Conservation (phyloP, 352 stramenopile genomes). For the Globisporangium nodosum region DNA sequence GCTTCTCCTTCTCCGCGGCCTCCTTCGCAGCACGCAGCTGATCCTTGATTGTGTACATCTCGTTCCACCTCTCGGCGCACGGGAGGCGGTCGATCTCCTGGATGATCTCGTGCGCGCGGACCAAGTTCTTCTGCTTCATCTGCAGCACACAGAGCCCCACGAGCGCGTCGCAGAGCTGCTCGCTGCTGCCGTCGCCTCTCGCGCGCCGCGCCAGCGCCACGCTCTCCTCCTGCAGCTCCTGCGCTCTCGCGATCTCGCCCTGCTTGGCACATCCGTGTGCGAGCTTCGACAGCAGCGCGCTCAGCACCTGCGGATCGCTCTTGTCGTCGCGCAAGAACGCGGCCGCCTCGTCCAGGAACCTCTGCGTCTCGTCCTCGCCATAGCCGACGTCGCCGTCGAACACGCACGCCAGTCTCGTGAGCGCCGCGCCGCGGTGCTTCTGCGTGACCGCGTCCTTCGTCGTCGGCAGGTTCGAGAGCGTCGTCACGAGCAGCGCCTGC, state of each 20-base stretch:
- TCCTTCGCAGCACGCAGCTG: slow-evolving; percentile 21
- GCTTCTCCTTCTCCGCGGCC: slow-evolving; percentile 1
- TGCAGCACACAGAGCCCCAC: slow-evolving; percentile 53
- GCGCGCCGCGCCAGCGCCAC: slow-evolving; percentile 16
- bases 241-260: slow-evolving; percentile 22
- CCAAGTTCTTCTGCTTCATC: slow-evolving; percentile 34
- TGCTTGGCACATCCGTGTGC: slow-evolving; percentile 22
- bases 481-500: slow-evolving; percentile 26
- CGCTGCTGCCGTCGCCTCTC: slow-evolving; percentile 9
- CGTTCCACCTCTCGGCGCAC: slow-evolving; percentile 18
- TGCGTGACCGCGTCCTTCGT: slow-evolving; percentile 9
- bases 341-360: slow-evolving; percentile 24
- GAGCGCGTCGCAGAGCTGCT: slow-evolving; percentile 38
- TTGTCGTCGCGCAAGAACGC: slow-evolving; percentile 18
- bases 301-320: slow-evolving; percentile 12
- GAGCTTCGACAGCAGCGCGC: slow-evolving; percentile 24
- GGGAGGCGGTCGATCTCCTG: slow-evolving; percentile 36
- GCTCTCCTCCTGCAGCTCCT: slow-evolving; percentile 29
- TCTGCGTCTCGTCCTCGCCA: slow-evolving; percentile 21
- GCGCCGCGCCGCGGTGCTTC: slow-evolving; percentile 13
- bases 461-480: slow-evolving; percentile 16
- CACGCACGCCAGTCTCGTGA: slow-evolving; percentile 25
- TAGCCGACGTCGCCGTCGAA: slow-evolving; percentile 8
- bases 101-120: slow-evolving; percentile 27
- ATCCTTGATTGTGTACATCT: slow-evolving; percentile 38